A percentile compares a stretch with the other conserved stretches of the same genome.
These are phyloP conservation scores for Irpex sp. DNA, from an alignment of 1,284 basidiomycete species.

Conservation along the genomic window DNA sequence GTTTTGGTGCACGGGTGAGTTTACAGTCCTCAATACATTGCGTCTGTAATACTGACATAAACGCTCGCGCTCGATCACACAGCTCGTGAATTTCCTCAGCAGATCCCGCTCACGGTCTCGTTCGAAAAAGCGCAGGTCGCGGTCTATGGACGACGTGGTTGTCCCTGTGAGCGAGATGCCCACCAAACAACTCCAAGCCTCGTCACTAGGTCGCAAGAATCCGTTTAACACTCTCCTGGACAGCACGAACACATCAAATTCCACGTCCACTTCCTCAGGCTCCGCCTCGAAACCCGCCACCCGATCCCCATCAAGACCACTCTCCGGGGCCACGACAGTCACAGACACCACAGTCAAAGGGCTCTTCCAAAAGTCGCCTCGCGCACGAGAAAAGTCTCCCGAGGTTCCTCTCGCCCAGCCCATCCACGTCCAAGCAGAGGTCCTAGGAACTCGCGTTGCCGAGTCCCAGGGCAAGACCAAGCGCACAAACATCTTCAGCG, in stretches of 20 bases:
- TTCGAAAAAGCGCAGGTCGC: constrained; percentile 29
- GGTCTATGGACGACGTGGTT: constrained; percentile 24
- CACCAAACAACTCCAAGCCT: constrained; percentile 16
- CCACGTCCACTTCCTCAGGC: constrained; percentile 16
- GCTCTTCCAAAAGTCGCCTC: constrained; percentile 15
- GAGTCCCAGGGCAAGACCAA: constrained; percentile 23
- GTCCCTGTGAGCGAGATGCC: constrained; percentile 21
- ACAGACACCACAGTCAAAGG: constrained; percentile 58
- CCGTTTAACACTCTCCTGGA: constrained; percentile 21
- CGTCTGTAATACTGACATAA: no score
- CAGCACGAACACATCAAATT: constrained; percentile 18
- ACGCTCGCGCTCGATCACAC: neutral
- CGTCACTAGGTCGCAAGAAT: constrained; percentile 20
- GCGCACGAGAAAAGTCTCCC: constrained; percentile 10
- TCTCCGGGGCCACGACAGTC: constrained; percentile 59
- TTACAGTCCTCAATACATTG: no score
- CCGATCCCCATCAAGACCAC: constrained; percentile 53
- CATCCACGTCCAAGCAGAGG: constrained; percentile 18
- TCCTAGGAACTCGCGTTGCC: constrained; percentile 18
- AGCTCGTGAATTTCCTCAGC: constrained; percentile 33
- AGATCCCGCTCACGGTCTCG: constrained; percentile 31
- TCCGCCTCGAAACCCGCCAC: constrained; percentile 41
- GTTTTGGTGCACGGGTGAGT: constrained; percentile 27
- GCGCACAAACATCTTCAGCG: constrained; percentile 27
- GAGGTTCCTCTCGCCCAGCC: constrained; percentile 16